Evolutionary conservation across 2,329 filamentous ascomycete species (phyloP), one percentile per base, ranked within the genome.

Genomic region (Fusarium sp.): DNA sequence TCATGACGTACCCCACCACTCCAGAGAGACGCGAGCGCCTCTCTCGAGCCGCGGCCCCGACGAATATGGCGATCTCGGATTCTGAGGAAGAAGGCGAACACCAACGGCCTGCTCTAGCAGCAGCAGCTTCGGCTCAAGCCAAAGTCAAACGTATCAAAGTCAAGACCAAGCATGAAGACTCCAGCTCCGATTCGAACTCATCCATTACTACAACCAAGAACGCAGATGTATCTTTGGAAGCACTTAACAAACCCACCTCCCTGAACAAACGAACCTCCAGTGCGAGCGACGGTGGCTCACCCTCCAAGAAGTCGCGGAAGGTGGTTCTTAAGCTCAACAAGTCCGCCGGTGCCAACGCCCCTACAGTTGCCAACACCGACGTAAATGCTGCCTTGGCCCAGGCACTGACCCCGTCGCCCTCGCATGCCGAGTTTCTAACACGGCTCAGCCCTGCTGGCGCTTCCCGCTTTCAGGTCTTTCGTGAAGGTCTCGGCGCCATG

Each of bases 11-110:
- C 10, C 9, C 14, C n/a, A 2, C 5, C 6, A n/a, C 20, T n/a
- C 44, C 22, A 11, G 39, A 33, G 14, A 55, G 35, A 49, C 58
- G 58, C n/a, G 60, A 52, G 40, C 60, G 61, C 22, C 60, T 41
- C 39, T 39, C 41, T n/a, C 46, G 61, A 20, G 60, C 53, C 19
- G 61, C 61, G 10, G 61, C 61, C 8, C 61, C 61, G 3, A 59
- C 39, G 30, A 37, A 30, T 17, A 46, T 65, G 9, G 65, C 33
- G 13, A 46, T 65, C 1, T 6, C 43, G 2, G 60, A 64, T 10
- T 52, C 45, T 4, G 61, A 59, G 8, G 62, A 39, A 39, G 61
- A 59, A 4, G 32, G 30, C 14, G 30, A 7, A 15, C 4, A 2
- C 10, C 30, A 3, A 7, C 17, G 7, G 9, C 17, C 17, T n/a